Conservation (phyloP, 768 basidiomycete species). For the Lactifluus rugatus region DNA sequence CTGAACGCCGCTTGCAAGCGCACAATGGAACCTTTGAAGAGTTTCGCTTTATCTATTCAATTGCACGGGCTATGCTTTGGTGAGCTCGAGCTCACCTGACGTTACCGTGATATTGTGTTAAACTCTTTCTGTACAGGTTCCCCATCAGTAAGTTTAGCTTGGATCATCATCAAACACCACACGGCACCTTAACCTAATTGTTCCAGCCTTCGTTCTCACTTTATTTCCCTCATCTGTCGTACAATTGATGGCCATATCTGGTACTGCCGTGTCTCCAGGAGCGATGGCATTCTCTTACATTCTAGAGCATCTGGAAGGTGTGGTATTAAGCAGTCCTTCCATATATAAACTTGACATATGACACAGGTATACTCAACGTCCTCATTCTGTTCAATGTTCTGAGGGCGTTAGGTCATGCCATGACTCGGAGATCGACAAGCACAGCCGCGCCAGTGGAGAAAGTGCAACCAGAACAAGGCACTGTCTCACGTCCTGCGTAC, state of each 20-base stretch:
- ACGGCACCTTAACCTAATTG: background rate
- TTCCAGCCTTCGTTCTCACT: conserved; percentile 49
- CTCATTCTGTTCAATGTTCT: conserved; percentile 60
- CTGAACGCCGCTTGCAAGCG: conserved; percentile 34
- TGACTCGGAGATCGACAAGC: conserved; percentile 29
- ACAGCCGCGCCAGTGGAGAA: background rate
- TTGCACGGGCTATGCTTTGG: conserved; percentile 66
- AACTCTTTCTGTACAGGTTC: conserved; percentile 34
- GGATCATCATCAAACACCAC: background rate
- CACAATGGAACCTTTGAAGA: conserved; percentile 29
- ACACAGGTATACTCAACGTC: conserved; percentile 53
- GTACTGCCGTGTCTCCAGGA: conserved; percentile 37
- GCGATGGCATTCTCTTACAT: conserved; percentile 39
- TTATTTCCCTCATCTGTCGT: conserved; percentile 51
- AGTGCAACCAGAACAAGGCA: background rate
- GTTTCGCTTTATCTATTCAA: conserved; percentile 52
- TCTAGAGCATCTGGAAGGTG: conserved; percentile 13
- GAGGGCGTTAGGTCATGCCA: conserved; percentile 46
- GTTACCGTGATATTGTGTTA: background rate
- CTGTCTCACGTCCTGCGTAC: background rate
- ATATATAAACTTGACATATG: conserved; percentile 1
- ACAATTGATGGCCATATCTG: conserved; percentile 39
- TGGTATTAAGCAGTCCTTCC: conserved; percentile 31
- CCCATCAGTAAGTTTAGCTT: conserved; percentile 40
- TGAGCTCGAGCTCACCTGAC: conserved; percentile 29